phyloP scores from a whole-genome alignment of 495 filamentous ascomycete species.

The Elasticomyces elasticus region DNA sequence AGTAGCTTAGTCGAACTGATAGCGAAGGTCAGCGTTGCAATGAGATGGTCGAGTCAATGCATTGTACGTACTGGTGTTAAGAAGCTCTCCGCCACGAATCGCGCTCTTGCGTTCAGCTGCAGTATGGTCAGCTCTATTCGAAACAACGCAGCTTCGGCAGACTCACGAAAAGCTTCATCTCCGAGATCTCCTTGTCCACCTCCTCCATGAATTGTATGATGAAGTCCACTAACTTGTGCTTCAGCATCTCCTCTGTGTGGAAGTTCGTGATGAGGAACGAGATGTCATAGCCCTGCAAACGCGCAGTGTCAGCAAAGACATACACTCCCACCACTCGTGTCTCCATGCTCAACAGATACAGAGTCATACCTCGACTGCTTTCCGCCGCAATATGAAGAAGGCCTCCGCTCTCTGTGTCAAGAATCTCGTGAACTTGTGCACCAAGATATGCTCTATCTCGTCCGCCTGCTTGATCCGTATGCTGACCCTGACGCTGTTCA shows the following conservation, averaged over 20 bases:
- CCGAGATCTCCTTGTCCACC: conserved; percentile 97
- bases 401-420: conserved; percentile 91
- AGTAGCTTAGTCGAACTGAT: conserved; percentile 17
- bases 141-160: background rate
- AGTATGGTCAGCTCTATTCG: background rate
- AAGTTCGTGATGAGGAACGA: conserved; percentile 97
- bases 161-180: conserved; percentile 97
- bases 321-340: background rate
- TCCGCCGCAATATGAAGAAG: conserved; percentile 91
- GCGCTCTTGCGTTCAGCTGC: conserved; percentile 89
- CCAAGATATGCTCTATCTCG: conserved; percentile 93
- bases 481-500: conserved; percentile 91
- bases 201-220: conserved; percentile 99
- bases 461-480: conserved; percentile 99
- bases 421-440: conserved; percentile 97
- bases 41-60: background rate
- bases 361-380: conserved; percentile 72
- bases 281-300: conserved; percentile 83
- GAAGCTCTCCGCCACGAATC: conserved; percentile 97
- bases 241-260: conserved; percentile 95
- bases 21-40: conserved; percentile 29
- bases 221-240: conserved; percentile 97
- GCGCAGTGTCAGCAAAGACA: conserved; percentile 1
- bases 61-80: conserved; percentile 70
- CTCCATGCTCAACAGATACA: background rate